These are phyloP conservation scores for Brettanomyces naardenensis DNA, from an alignment of 805 yeast species.

Conservation along the genomic window DNA sequence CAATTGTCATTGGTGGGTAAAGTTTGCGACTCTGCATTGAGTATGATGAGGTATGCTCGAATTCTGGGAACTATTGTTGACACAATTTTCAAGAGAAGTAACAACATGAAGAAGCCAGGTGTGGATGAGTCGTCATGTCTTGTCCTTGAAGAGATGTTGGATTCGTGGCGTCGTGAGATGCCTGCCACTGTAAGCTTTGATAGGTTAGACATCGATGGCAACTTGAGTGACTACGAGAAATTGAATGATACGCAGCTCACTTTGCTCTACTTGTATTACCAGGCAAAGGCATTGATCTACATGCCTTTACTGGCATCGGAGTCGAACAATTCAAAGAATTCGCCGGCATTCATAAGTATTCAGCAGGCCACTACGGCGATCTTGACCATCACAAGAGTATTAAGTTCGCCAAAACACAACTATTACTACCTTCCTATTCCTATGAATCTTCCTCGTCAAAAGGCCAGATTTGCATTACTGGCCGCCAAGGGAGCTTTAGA, in stretches of 20 bases:
- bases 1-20: slow-evolving; percentile 60
- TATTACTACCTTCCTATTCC: slow-evolving; percentile 53
- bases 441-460: slow-evolving; percentile 51
- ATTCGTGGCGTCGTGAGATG: slow-evolving; percentile 69
- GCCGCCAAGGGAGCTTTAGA: slow-evolving; percentile 75
- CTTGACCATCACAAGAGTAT: slow-evolving; percentile 37
- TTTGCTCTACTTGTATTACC: slow-evolving; percentile 50
- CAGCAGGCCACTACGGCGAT: slow-evolving; percentile 66
- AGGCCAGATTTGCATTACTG: slow-evolving; percentile 52
- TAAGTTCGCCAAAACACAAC: slow-evolving; percentile 30
- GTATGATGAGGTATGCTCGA: slow-evolving; percentile 61
- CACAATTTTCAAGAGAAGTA: slow-evolving; percentile 55
- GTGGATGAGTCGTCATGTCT: slow-evolving; percentile 25
- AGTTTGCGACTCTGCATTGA: slow-evolving; percentile 54
- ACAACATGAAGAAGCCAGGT: slow-evolving; percentile 20
- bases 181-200: slow-evolving; percentile 57
- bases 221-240: slow-evolving; percentile 27
- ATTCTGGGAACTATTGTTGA: slow-evolving; percentile 70
- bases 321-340: slow-evolving; percentile 27
- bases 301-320: slow-evolving; percentile 51
- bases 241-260: slow-evolving; percentile 40
- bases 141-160: slow-evolving; percentile 56
- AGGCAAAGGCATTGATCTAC: slow-evolving; percentile 56
- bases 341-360: slow-evolving; percentile 55
- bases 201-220: slow-evolving; percentile 42